Evolutionary conservation across 768 basidiomycete species (phyloP), one percentile per base, ranked within the genome.

Genomic region (Tubosaeta sp.): DNA sequence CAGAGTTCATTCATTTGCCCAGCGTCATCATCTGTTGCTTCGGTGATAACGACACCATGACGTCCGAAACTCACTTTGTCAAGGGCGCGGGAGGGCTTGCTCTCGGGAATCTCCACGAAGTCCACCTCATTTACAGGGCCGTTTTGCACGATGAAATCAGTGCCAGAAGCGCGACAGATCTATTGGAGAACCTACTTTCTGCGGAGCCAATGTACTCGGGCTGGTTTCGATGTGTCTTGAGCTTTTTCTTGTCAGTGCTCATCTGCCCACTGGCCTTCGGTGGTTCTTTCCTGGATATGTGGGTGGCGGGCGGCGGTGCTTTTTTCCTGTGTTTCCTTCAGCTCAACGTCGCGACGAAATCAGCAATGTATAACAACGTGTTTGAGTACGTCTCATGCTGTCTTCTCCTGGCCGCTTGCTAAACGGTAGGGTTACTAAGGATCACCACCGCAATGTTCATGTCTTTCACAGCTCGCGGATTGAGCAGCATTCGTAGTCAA

Each of bases 111-210:
- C 79, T 97, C 13, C 90, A 95, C 60, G 80, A 84, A 31, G 87
- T 94, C 2, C 93, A 97, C 66, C 65, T 82, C 38, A 76, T 95
- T 54, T 97, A 97, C 70, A 86, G 91, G 51, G 68, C 77, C 17
- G 94, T 97, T 51, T 84, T 97, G 7, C 94, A 97, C 69, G 94
- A 97, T 63, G 89, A 91, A 71, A 83, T 92, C 63, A 88, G 88
- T 49, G 95, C 91, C 4, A 84, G 83, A 54, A 76, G 80, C 49
- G 95, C 88, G 1, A 80, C 82, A 7, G 76, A 76, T 29, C 76
- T 81, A 43, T 75, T 95, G 16, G 76, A 84, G 14, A 71, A 71
- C 1, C 69, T 95, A n/a, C 67, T 95, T 46, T 72, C 75, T 17
- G 76, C 81, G 6, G 76, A 81, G 25, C 82, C 88, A 10, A 70